Conservation (phyloP, 2,329 filamentous ascomycete species). For the Curvularia sp. region DNA sequence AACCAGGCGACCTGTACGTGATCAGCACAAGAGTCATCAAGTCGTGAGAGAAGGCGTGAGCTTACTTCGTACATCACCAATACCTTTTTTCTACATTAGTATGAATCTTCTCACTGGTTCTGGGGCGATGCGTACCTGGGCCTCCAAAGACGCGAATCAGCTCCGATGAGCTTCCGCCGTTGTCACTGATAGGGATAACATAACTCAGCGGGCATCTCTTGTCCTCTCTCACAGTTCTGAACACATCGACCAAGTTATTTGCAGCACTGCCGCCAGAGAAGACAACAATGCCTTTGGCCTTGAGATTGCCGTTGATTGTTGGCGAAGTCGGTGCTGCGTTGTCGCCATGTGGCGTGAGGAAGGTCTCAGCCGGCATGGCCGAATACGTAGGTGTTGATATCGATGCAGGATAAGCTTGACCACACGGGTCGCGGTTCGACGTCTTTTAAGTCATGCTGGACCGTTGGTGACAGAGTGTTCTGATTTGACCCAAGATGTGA, state of each 20-base stretch:
- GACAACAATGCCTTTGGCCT: conserved; percentile 71
- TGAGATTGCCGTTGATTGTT: conserved; percentile 36
- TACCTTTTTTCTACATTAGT: conserved; percentile 48
- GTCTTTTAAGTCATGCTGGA: conserved; percentile 30
- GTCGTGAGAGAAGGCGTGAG: conserved; percentile 14
- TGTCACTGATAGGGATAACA: conserved; percentile 94
- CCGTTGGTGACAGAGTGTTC: conserved; percentile 29
- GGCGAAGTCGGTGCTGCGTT: conserved; percentile 23
- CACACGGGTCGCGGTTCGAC: conserved; percentile 18
- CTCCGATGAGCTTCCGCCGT: conserved; percentile 92
- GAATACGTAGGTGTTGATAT: not conserved
- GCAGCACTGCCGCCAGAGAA: conserved; percentile 95
- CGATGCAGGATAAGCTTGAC: conserved; percentile 16
- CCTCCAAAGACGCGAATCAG: conserved; percentile 94
- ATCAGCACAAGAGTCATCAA: not conserved
- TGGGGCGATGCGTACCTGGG: conserved; percentile 66
- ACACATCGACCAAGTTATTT: conserved; percentile 92
- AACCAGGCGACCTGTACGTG: conserved; percentile 76
- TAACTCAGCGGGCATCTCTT: conserved; percentile 77
- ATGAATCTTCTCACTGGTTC: not conserved
- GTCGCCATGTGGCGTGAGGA: conserved; percentile 25
- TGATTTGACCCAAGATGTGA: conserved; percentile 18
- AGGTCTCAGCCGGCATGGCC: conserved; percentile 33
- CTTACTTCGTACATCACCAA: conserved; percentile 78
- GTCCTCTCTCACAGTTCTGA: conserved; percentile 67